Percentiles rank a stretch among this genome's conserved stretches.
phyloP scores from a whole-genome alignment of 768 basidiomycete genomes.

The Calocybe indica region DNA sequence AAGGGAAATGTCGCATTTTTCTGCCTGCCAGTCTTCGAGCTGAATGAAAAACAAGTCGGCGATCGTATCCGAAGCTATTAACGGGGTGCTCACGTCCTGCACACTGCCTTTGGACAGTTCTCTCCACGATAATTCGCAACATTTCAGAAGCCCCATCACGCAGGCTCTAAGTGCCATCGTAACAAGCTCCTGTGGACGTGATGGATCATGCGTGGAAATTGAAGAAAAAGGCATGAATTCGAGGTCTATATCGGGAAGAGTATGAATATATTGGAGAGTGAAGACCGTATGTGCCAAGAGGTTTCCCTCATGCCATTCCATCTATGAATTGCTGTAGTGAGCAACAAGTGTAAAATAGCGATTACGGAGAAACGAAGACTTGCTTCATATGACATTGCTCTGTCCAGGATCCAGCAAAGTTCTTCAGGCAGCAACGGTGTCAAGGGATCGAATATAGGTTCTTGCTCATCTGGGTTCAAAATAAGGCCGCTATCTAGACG shows the following conservation, averaged over 20 bases:
- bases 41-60: slow-evolving; percentile 20
- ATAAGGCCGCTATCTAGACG: slow-evolving; percentile 81
- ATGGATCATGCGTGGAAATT: slow-evolving; percentile 25
- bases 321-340: slow-evolving; percentile 39
- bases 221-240: slow-evolving; percentile 32
- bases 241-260: slow-evolving; percentile 54
- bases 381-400: slow-evolving; percentile 75
- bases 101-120: slow-evolving; percentile 74
- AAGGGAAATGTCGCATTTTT: slow-evolving; percentile 79
- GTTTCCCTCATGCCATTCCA: slow-evolving; percentile 84
- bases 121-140: slow-evolving; percentile 75
- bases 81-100: slow-evolving; percentile 58
- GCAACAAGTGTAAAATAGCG: slow-evolving; percentile 1
- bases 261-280: slow-evolving; percentile 70
- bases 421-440: slow-evolving; percentile 67
- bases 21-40: slow-evolving; percentile 87
- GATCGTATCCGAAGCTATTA: slow-evolving; percentile 9
- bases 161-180: slow-evolving; percentile 63
- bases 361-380: slow-evolving; percentile 11
- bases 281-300: slow-evolving; percentile 84
- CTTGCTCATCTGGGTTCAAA: slow-evolving; percentile 27
- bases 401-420: slow-evolving; percentile 85
- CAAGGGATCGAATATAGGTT: slow-evolving; percentile 57
- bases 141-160: slow-evolving; percentile 69
- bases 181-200: slow-evolving; percentile 56